Evolutionary conservation across 805 yeast genomes (phyloP).

Genomic region (Tanozyma kutaoensis): DNA sequence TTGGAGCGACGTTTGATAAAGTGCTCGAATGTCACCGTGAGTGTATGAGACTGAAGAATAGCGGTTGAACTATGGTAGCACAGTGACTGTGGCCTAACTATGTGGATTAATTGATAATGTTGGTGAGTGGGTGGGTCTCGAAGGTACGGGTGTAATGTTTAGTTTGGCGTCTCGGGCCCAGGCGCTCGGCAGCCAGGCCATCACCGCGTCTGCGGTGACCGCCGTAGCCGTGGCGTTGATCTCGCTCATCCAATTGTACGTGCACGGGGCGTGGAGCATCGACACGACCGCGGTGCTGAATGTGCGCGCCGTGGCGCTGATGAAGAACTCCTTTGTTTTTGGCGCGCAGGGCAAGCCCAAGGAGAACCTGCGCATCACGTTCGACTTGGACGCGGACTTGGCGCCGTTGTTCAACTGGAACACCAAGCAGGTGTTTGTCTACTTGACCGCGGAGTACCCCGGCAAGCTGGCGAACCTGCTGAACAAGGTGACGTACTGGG

Average conservation of each 20-base stretch:
- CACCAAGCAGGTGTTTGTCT: conserved; percentile 90
- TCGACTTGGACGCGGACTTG: conserved; percentile 66
- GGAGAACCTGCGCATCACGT: conserved; percentile 59
- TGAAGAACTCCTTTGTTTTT: conserved; percentile 44
- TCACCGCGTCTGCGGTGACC: conserved; percentile 36
- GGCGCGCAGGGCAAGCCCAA: conserved; percentile 66
- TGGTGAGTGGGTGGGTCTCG: no score
- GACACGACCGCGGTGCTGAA: conserved; percentile 24
- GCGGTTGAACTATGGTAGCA: no score
- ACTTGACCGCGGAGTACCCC: conserved; percentile 74
- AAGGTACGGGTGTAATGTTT: no score
- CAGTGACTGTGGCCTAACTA: no score
- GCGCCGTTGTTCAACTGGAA: conserved; percentile 87
- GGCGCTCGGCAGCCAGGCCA: conserved; percentile 36
- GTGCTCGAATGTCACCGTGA: no score
- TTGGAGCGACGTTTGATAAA: no score
- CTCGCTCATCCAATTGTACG: conserved; percentile 35
- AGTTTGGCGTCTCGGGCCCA: conserved; percentile 27
- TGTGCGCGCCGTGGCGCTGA: conserved; percentile 22
- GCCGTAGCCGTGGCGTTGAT: conserved; percentile 33
- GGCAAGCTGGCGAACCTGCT: conserved; percentile 29
- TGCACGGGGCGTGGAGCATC: conserved; percentile 29
- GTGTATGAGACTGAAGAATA: no score
- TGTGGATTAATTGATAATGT: no score
- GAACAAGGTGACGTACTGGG: conserved; percentile 84